These are phyloP conservation scores for Calvatia gigantea DNA, from an alignment of 768 basidiomycete genomes.

Conservation along the genomic window DNA sequence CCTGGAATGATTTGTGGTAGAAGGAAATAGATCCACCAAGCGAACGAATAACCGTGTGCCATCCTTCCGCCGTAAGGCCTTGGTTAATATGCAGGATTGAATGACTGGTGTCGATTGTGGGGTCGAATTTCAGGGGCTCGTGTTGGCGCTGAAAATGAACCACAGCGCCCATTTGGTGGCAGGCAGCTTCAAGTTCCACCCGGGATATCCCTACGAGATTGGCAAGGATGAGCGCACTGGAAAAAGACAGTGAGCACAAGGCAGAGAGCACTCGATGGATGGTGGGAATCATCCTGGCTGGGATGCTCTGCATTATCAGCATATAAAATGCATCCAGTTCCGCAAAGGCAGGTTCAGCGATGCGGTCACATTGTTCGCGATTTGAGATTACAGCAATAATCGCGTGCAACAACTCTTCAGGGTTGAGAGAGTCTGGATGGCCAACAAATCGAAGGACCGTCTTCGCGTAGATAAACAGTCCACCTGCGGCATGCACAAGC, in stretches of 20 bases:
- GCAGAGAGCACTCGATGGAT: slow-evolving; percentile 20
- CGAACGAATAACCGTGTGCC: not conserved
- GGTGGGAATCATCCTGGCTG: slow-evolving; percentile 29
- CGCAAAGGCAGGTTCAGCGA: not conserved
- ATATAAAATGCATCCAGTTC: slow-evolving; percentile 16
- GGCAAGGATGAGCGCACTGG: not conserved
- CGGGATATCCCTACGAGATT: not conserved
- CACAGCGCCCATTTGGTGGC: not conserved
- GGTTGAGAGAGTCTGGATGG: slow-evolving; percentile 12
- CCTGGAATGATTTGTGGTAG: not conserved
- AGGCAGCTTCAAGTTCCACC: not conserved
- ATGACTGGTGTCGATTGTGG: not conserved
- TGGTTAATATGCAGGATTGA: not conserved
- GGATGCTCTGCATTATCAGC: not conserved
- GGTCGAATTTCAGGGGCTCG: not conserved
- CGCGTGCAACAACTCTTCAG: not conserved
- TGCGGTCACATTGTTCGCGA: not conserved
- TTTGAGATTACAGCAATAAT: not conserved
- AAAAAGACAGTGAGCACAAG: not conserved
- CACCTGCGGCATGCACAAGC: slow-evolving; percentile 18
- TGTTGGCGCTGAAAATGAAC: not conserved
- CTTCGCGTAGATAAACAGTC: slow-evolving; percentile 25
- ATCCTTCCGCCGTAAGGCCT: not conserved
- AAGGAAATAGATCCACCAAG: not conserved
- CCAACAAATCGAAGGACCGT: slow-evolving; percentile 23